phyloP scores from a whole-genome alignment of 1,284 basidiomycete genomes.

The Leccinum subrobustum region DNA sequence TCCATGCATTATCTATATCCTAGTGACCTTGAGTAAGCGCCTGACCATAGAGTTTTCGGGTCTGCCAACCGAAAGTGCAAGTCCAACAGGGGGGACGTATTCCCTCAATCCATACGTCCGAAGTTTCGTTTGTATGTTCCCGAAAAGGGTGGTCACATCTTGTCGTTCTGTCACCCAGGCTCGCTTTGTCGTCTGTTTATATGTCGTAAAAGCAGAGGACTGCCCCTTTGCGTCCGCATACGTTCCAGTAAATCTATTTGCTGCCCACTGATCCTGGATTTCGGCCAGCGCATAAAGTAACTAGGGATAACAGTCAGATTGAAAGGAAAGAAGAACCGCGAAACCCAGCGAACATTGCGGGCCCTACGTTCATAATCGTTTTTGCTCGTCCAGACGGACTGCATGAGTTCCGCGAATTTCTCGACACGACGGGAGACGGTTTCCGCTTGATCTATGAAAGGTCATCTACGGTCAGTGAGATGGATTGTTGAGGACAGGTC shows the following conservation, averaged over 20 bases:
- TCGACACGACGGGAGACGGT: slow-evolving; percentile 92
- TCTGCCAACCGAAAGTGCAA: slow-evolving; percentile 55
- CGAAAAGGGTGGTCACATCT: slow-evolving; percentile 85
- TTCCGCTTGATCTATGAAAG: slow-evolving; percentile 81
- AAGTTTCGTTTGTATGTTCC: slow-evolving; percentile 94
- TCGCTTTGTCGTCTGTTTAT: slow-evolving; percentile 87
- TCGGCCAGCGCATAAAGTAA: slow-evolving; percentile 64
- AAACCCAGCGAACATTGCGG: slow-evolving; percentile 50
- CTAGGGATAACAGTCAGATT: slow-evolving; percentile 36
- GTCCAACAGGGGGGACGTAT: slow-evolving; percentile 78
- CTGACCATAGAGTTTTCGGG: background rate
- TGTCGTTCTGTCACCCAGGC: slow-evolving; percentile 89
- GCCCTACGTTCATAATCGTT: slow-evolving; percentile 96
- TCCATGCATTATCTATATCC: slow-evolving; percentile 85
- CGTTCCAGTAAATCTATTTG: slow-evolving; percentile 62
- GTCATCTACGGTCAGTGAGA: background rate
- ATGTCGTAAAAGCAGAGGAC: slow-evolving; percentile 71
- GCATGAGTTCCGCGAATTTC: slow-evolving; percentile 96
- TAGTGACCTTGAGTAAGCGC: slow-evolving; percentile 26
- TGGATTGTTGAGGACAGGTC: background rate
- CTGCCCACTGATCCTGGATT: slow-evolving; percentile 65
- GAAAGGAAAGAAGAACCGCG: background rate
- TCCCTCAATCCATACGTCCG: slow-evolving; percentile 85
- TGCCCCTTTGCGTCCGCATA: slow-evolving; percentile 84
- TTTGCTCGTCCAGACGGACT: slow-evolving; percentile 79